phyloP scores from a whole-genome alignment of 2,329 filamentous ascomycete genomes.

The Botrytis fragariae region DNA sequence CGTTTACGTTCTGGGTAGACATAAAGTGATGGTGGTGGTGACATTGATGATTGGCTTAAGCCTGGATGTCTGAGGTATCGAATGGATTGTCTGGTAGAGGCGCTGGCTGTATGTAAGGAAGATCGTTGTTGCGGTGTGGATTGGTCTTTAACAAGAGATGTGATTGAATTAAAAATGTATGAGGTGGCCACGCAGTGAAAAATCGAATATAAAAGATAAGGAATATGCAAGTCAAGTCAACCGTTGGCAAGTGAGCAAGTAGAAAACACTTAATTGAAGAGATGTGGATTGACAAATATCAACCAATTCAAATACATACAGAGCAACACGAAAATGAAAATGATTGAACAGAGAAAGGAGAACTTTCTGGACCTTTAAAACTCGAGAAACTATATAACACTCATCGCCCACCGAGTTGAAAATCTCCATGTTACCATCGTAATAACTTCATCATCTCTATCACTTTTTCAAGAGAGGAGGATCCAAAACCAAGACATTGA shows the following conservation, averaged over 20 bases:
- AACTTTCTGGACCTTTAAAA: neutral
- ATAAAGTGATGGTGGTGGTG: conserved; percentile 3
- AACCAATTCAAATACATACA: neutral
- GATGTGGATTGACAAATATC: neutral
- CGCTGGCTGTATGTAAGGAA: neutral
- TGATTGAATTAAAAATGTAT: neutral
- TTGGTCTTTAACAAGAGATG: neutral
- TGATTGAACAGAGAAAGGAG: neutral
- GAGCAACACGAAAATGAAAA: conserved; percentile 5
- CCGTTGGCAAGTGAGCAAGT: neutral
- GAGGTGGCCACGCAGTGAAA: neutral
- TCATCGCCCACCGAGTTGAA: neutral
- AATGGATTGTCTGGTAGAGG: conserved; percentile 4
- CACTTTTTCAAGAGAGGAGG: neutral
- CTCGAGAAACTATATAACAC: conserved; percentile 4
- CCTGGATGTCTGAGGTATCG: neutral
- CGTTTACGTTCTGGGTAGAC: neutral
- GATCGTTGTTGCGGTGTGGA: conserved; percentile 4
- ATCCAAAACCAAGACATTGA: conserved; percentile 14
- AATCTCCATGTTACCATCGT: neutral
- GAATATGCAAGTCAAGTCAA: neutral
- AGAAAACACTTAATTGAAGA: neutral
- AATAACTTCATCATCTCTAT: conserved; percentile 5
- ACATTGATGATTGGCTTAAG: conserved; percentile 7
- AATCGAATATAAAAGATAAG: neutral